Conservation (phyloP, 1,284 basidiomycete genomes). For the Fomitopsis schrenkii region DNA sequence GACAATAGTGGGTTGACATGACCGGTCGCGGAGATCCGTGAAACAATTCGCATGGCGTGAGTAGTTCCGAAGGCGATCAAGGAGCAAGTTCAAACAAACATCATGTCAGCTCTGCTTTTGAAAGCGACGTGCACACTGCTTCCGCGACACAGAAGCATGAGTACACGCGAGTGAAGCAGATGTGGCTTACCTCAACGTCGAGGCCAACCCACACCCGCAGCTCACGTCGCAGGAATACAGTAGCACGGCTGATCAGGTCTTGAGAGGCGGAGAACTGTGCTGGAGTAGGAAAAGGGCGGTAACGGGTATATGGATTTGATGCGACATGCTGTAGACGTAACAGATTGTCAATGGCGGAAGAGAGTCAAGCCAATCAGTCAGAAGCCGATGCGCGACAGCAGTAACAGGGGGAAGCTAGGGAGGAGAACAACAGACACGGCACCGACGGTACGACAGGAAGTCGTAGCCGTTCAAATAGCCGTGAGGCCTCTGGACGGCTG, state of each 20-base stretch:
- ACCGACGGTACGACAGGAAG: not conserved
- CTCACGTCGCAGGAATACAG: slow-evolving; percentile 78
- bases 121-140: not conserved
- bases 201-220: slow-evolving; percentile 78
- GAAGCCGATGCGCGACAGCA: not conserved
- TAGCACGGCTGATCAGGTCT: slow-evolving; percentile 71
- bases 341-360: not conserved
- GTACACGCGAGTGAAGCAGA: not conserved
- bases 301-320: slow-evolving; percentile 78
- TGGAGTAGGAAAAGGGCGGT: slow-evolving; percentile 78
- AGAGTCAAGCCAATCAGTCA: not conserved
- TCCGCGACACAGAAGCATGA: not conserved
- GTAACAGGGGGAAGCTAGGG: not conserved
- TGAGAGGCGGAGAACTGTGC: slow-evolving; percentile 72
- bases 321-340: slow-evolving; percentile 68
- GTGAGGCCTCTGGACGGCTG: not conserved
- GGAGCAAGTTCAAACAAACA: not conserved
- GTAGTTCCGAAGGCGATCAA: not conserved
- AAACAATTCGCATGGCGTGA: not conserved
- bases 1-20: not conserved
- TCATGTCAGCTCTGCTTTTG: not conserved
- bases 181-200: slow-evolving; percentile 69
- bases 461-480: not conserved
- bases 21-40: not conserved
- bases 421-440: not conserved